Percentiles rank a stretch among this genome's conserved stretches.
Conservation (phyloP, 345 rosid species). For the Eucalyptus marginata region DNA sequence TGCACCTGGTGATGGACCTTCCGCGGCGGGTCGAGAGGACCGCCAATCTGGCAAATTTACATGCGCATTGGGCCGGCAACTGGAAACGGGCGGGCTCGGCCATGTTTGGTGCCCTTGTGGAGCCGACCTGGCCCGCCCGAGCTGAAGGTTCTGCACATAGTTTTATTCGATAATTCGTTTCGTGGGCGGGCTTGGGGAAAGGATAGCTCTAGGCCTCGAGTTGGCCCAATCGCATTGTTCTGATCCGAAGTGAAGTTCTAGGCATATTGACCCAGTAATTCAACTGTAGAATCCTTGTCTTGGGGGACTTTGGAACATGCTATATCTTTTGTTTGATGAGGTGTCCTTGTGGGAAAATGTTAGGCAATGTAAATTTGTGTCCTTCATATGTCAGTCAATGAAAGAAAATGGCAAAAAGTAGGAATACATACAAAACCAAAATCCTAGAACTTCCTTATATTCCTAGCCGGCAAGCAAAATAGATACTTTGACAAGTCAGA, state of each 20-base stretch:
- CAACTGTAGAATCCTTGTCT: neutral
- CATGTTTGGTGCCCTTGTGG: neutral
- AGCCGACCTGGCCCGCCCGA: neutral
- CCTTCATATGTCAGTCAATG: neutral
- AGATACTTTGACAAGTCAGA: neutral
- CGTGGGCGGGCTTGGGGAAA: neutral
- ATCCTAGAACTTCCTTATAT: neutral
- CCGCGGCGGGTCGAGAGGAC: neutral
- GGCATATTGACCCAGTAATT: neutral
- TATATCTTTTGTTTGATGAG: neutral
- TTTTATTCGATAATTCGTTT: neutral
- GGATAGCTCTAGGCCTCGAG: neutral
- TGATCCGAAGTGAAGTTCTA: neutral
- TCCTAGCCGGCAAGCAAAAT: neutral
- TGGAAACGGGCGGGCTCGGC: neutral
- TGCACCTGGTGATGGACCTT: neutral
- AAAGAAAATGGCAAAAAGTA: neutral
- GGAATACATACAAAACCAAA: neutral
- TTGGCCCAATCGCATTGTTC: neutral
- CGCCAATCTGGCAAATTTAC: neutral
- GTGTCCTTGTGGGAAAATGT: neutral
- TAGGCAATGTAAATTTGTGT: neutral
- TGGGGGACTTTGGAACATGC: neutral
- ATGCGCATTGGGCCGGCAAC: neutral
- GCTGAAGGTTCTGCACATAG: neutral